A percentile compares a stretch with the other conserved stretches of the same genome.
Conservation (phyloP, 1,139 yeast species). For the Fermentozyma sake region DNA sequence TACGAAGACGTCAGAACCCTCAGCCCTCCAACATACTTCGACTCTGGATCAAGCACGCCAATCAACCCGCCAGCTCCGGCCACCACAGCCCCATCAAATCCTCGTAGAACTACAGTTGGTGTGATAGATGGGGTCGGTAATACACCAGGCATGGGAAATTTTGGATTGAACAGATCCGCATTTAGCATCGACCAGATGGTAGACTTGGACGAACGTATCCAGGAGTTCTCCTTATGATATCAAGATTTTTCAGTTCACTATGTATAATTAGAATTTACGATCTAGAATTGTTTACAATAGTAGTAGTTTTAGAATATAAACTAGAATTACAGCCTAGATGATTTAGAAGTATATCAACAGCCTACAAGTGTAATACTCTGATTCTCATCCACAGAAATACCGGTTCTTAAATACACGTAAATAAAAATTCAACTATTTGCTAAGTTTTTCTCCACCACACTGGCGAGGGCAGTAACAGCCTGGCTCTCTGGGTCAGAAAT, state of each 20-base stretch:
- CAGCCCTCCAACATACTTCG: slow-evolving; percentile 78
- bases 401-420: no score
- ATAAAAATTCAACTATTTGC: slow-evolving; percentile 3
- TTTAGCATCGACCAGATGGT: slow-evolving; percentile 26
- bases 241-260: not conserved
- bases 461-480: slow-evolving; percentile 14
- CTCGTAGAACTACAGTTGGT: slow-evolving; percentile 26
- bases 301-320: not conserved
- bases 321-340: no score
- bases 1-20: slow-evolving; percentile 78
- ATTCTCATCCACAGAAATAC: not conserved
- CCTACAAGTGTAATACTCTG: slow-evolving; percentile 1
- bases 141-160: slow-evolving; percentile 28
- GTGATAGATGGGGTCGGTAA: slow-evolving; percentile 44
- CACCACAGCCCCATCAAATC: slow-evolving; percentile 17
- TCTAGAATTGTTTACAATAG: no score
- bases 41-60: slow-evolving; percentile 21
- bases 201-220: slow-evolving; percentile 32
- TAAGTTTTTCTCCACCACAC: slow-evolving; percentile 13
- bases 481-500: slow-evolving; percentile 8
- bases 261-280: no score
- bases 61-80: slow-evolving; percentile 12
- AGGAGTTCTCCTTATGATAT: slow-evolving; percentile 23
- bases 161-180: slow-evolving; percentile 15
- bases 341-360: no score